These are phyloP conservation scores for Penicillium tannophilum DNA, from an alignment of 495 filamentous ascomycete genomes.

Conservation along the genomic window DNA sequence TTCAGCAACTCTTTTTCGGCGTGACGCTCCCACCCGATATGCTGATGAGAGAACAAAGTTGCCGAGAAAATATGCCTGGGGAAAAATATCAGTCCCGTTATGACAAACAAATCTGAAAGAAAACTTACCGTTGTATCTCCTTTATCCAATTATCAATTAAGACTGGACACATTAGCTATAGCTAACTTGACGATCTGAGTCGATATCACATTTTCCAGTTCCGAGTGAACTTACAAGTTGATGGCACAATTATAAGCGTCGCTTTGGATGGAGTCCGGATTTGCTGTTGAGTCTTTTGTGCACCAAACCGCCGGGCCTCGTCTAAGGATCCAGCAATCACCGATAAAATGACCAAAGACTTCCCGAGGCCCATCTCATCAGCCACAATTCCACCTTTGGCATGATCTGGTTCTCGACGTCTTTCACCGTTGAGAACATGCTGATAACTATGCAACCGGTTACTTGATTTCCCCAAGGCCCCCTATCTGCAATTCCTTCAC, in stretches of 20 bases:
- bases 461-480: no score
- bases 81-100: background rate
- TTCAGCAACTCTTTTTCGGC: background rate
- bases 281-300: background rate
- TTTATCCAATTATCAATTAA: background rate
- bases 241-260: constrained; percentile 8
- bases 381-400: constrained; percentile 9
- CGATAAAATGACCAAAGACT: constrained; percentile 6
- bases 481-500: background rate
- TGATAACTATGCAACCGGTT: background rate
- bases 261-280: background rate
- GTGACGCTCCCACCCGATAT: background rate
- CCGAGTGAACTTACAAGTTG: constrained; percentile 1
- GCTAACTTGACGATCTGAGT: no score
- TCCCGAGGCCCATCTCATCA: constrained; percentile 11
- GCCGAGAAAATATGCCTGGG: background rate
- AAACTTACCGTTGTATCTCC: background rate
- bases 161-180: background rate
- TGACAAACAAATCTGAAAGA: background rate
- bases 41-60: background rate
- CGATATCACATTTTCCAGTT: background rate
- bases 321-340: constrained; percentile 4
- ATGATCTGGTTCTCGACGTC: background rate
- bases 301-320: background rate
- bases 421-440: constrained; percentile 9